Percentiles rank a stretch among this genome's conserved stretches.
phyloP scores from a whole-genome alignment of 164 flowering plant species.

The Tinospora cordifolia region DNA sequence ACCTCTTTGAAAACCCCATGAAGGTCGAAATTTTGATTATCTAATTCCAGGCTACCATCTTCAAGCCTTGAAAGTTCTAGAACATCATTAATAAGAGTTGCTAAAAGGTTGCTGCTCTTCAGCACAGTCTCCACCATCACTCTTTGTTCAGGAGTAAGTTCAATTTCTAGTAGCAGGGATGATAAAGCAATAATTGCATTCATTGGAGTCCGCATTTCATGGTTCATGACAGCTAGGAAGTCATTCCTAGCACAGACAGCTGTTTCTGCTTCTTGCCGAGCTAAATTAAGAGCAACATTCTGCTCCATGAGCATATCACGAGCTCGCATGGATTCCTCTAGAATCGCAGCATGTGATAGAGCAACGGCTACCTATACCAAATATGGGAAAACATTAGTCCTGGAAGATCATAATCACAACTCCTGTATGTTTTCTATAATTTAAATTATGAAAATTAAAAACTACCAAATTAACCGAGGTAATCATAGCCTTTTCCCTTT shows the following conservation, averaged over 20 bases:
- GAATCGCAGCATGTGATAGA: conserved; percentile 75
- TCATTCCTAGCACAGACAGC: conserved; percentile 74
- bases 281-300: conserved; percentile 62
- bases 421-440: neutral
- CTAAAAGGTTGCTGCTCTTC: conserved; percentile 65
- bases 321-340: conserved; percentile 75
- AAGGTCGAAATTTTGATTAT: conserved; percentile 39
- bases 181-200: conserved; percentile 60
- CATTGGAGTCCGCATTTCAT: conserved; percentile 82
- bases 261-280: conserved; percentile 63
- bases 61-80: conserved; percentile 75
- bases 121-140: conserved; percentile 64
- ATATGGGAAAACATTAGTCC: conserved; percentile 1
- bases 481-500: neutral
- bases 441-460: neutral
- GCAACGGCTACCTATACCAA: conserved; percentile 69
- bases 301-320: conserved; percentile 70
- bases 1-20: conserved; percentile 61
- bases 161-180: conserved; percentile 64
- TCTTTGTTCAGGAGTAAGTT: conserved; percentile 57
- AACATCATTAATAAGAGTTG: conserved; percentile 71
- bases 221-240: conserved; percentile 77
- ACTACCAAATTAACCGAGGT: neutral
- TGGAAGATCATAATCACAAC: neutral
- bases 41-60: conserved; percentile 68